These are phyloP conservation scores for Scolecobasidium constrictum DNA, from an alignment of 2,329 filamentous ascomycete genomes.

Conservation along the genomic window DNA sequence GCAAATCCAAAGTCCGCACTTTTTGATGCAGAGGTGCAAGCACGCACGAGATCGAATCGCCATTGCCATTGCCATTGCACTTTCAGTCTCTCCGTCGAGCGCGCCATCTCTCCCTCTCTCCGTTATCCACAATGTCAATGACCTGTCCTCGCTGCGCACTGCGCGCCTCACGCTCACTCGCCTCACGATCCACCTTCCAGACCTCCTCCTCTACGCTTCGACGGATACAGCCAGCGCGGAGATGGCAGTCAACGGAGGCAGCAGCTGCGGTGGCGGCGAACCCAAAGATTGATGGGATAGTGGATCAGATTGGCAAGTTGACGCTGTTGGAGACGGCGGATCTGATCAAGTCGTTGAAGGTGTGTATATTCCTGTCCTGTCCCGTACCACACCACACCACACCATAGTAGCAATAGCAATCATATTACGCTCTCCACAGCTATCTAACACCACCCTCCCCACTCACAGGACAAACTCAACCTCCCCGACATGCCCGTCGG, in stretches of 20 bases:
- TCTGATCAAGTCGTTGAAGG: slow-evolving; percentile 90
- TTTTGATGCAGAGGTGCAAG: too few relatives aligned
- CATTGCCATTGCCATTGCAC: background rate
- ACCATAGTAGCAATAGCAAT: background rate
- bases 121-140: slow-evolving; percentile 32
- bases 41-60: too few relatives aligned
- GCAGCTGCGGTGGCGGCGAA: slow-evolving; percentile 47
- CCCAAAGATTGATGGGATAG: slow-evolving; percentile 89
- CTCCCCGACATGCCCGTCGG: slow-evolving; percentile 96
- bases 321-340: slow-evolving; percentile 96
- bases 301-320: slow-evolving; percentile 98
- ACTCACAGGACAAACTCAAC: slow-evolving; percentile 70
- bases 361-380: too few relatives aligned
- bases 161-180: slow-evolving; percentile 20
- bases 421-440: background rate
- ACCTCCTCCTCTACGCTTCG: slow-evolving; percentile 18
- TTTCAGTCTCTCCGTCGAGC: too few relatives aligned
- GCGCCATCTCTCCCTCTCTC: too few relatives aligned
- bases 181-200: slow-evolving; percentile 19
- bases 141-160: slow-evolving; percentile 34
- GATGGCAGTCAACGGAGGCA: slow-evolving; percentile 81
- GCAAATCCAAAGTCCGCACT: slow-evolving; percentile 11
- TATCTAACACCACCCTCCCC: background rate
- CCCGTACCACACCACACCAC: background rate
- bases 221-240: slow-evolving; percentile 41